These are phyloP conservation scores for Amauroascus verrucosus DNA, from an alignment of 2,329 filamentous ascomycete genomes.

Conservation along the genomic window DNA sequence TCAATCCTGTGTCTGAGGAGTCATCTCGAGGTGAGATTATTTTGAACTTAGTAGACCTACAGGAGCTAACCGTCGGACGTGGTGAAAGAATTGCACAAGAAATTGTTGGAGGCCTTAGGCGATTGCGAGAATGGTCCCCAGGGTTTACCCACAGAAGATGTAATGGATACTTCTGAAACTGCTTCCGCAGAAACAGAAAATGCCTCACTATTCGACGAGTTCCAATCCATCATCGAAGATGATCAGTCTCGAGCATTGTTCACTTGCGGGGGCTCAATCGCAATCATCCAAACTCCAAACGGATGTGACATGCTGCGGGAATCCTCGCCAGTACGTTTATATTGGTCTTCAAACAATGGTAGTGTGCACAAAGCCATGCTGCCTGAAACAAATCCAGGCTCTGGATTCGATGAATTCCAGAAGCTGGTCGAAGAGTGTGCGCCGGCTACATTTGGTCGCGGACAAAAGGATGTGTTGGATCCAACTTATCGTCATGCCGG, in stretches of 20 bases:
- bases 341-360: slow-evolving; percentile 10
- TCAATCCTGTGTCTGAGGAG: background rate
- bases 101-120: background rate
- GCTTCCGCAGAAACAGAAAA: background rate
- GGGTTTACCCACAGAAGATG: background rate
- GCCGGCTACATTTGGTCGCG: slow-evolving; percentile 43
- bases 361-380: slow-evolving; percentile 4
- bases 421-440: slow-evolving; percentile 26
- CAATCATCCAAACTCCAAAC: background rate
- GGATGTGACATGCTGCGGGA: background rate
- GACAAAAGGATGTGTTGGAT: slow-evolving; percentile 41
- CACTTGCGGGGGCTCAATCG: slow-evolving; percentile 16
- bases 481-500: slow-evolving; percentile 44
- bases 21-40: background rate
- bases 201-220: background rate
- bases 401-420: slow-evolving; percentile 1
- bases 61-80: background rate
- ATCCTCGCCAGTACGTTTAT: slow-evolving; percentile 15
- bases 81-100: background rate
- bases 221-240: slow-evolving; percentile 11
- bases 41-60: background rate
- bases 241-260: slow-evolving; percentile 12
- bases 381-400: background rate
- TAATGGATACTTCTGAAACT: background rate
- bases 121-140: background rate